These are phyloP conservation scores for Stereocaulon alpinum DNA, from an alignment of 495 filamentous ascomycete species.

Conservation along the genomic window DNA sequence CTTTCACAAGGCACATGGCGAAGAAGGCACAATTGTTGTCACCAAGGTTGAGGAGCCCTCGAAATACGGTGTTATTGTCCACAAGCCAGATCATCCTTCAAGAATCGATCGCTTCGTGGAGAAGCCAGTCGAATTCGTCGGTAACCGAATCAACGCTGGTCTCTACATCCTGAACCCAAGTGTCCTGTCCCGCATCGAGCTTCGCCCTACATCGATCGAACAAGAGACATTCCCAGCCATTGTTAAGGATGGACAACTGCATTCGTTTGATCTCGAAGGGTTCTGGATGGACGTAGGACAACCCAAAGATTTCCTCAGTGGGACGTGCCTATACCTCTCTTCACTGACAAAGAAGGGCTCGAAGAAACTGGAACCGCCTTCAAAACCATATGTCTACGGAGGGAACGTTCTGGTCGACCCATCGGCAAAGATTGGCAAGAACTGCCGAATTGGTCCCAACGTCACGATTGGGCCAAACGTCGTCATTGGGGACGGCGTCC, in stretches of 20 bases:
- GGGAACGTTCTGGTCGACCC: slow-evolving; percentile 97
- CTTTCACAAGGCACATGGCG: slow-evolving; percentile 80
- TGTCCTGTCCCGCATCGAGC: slow-evolving; percentile 82
- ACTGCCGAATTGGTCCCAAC: slow-evolving; percentile 97
- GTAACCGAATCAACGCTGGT: slow-evolving; percentile 98
- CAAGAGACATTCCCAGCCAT: slow-evolving; percentile 99
- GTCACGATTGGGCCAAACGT: slow-evolving; percentile 95
- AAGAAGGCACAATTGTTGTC: slow-evolving; percentile 97
- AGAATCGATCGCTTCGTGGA: slow-evolving; percentile 98
- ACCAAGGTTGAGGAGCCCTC: slow-evolving; percentile 99
- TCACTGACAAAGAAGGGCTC: slow-evolving; percentile 87
- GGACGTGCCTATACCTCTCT: slow-evolving; percentile 93
- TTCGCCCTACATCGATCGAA: slow-evolving; percentile 98
- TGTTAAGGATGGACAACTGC: slow-evolving; percentile 78
- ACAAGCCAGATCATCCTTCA: slow-evolving; percentile 86
- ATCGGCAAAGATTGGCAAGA: slow-evolving; percentile 91
- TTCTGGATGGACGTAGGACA: slow-evolving; percentile 99
- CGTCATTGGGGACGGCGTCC: slow-evolving; percentile 87
- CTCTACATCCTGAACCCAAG: slow-evolving; percentile 97
- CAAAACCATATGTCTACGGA: slow-evolving; percentile 76
- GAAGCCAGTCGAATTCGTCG: slow-evolving; percentile 98
- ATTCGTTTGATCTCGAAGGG: slow-evolving; percentile 96
- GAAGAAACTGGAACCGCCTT: slow-evolving; percentile 66
- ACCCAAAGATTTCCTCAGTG: slow-evolving; percentile 95
- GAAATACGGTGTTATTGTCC: slow-evolving; percentile 97